Evolutionary conservation across 345 rosid genomes (phyloP), one percentile per base, ranked within the genome.

Genomic region (Heritiera fomes): DNA sequence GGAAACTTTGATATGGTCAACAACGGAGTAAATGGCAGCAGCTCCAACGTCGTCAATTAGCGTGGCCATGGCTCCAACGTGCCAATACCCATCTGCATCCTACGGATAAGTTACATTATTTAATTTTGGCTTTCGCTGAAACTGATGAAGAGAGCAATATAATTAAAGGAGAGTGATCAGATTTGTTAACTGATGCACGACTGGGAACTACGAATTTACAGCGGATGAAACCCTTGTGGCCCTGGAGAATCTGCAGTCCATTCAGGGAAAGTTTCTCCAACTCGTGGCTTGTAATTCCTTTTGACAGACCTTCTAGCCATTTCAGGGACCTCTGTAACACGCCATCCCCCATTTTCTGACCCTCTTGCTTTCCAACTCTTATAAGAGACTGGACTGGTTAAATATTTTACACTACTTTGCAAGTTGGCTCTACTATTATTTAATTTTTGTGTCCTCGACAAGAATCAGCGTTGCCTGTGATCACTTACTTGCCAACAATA

Each of bases 31-130:
- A 0, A 87, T 74, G 5, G 89, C 86, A 5, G 85, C 67, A 12
- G 88, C 88, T 0, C 90, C 94, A 12, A 91, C 82, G 23, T 73
- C 65, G 50, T 90, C 93, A 14, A 91, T 78, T 75, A 84, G 59
- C 4, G 89, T 78, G 23, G 89, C 79, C 65, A 91, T 86, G 0
- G 90, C 92, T 80, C 94, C 94, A 32, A 65, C 79, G 0, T 84
- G 80, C 91, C 93, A 93, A 63, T 79, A 85, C 53, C 87, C 88
- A 60, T 82, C 75, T 32, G 71, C 38, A 68, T 86, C 87, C 93
- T 87, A 17, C 4, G 50, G 4, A 14, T 59, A 4, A 17, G 14
- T 1, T 0, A 3, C 7, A 28, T 28, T 14, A 65, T 45, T 32
- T 5, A 47, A 0, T 7, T 40, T 46, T 46, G 11, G 5, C 50